Evolutionary conservation across 176 grass and related monocot genomes (phyloP), one percentile per base, ranked within the genome.

Genomic region (Ananas comosus): DNA sequence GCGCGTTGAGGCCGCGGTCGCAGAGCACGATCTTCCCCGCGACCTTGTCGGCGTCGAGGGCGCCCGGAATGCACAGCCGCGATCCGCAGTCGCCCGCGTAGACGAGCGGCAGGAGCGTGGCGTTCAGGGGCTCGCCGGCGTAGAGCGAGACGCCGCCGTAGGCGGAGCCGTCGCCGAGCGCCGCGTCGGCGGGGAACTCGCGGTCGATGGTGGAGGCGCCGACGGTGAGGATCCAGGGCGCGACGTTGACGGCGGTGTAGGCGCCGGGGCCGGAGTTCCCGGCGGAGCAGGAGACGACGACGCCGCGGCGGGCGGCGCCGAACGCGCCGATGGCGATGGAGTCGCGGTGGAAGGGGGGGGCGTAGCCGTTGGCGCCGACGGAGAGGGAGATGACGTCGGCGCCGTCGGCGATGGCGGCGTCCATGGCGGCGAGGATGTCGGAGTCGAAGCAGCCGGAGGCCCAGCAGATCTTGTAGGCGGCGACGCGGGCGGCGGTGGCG

Each of bases 381-480:
- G 83, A 96, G 51, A 96, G 80, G 8, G 91, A 96, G 74, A 96
- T 96, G 58, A 91, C 82, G 64, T 96, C 53, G 19, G 81, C 88
- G n/a, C 88, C 85, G 28, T 96, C 88, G 13, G 57, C 88, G 18
- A 91, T 70, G 23, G 87, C 91, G 51, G 89, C 82, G 29, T 96
- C 87, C 18, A 96, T 72, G 18, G 91, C 87, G 3, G 91, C 91
- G 49, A 96, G 87, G 71, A 96, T 91, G 72, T 91, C 88, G 11
- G 88, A 96, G 80, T 96, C 91, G 12, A 66, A 82, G 82, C 91
- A 96, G 13, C 88, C 91, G 16, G 68, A 51, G 11, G 25, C 23
- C 91, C 91, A 91, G 77, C 87, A 96, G 82, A 96, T 96, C 83
- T 96, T 96, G 87, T 96, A 96, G 13, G 85, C 87, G 0, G 87